Evolutionary conservation across 495 filamentous ascomycete genomes (phyloP).

Genomic region (Daldinia concentrica): DNA sequence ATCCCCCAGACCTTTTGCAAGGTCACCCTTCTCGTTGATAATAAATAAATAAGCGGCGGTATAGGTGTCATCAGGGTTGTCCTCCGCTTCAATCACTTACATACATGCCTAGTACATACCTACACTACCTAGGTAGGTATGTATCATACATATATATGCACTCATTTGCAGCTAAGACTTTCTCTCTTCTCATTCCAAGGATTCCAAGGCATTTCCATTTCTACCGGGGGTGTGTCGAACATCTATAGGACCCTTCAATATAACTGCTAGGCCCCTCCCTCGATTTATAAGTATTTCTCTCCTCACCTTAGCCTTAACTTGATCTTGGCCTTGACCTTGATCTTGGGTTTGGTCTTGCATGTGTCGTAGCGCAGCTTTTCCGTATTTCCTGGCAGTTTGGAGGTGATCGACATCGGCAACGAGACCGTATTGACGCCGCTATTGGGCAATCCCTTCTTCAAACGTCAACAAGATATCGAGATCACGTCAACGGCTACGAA

Average conservation of each 20-base stretch:
- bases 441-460: constrained; percentile 45
- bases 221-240: constrained; percentile 1
- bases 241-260: neutral
- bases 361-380: constrained; percentile 16
- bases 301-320: constrained; percentile 13
- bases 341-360: constrained; percentile 17
- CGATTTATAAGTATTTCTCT: neutral
- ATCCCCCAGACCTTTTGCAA: constrained; percentile 1
- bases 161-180: constrained; percentile 1
- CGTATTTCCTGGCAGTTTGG: constrained; percentile 1
- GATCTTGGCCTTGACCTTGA: constrained; percentile 16
- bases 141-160: neutral
- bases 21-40: neutral
- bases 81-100: neutral
- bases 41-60: neutral
- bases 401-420: constrained; percentile 15
- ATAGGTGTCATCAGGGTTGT: constrained; percentile 5
- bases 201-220: constrained; percentile 13
- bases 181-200: neutral
- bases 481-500: constrained; percentile 41
- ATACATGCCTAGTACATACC: neutral
- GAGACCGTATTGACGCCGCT: constrained; percentile 19
- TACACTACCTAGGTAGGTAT: too few relatives aligned
- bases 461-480: constrained; percentile 44
- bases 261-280: constrained; percentile 2